These are phyloP conservation scores for Adiantum capillusveneris DNA, from an alignment of 75 land plant genomes.

Conservation along the genomic window DNA sequence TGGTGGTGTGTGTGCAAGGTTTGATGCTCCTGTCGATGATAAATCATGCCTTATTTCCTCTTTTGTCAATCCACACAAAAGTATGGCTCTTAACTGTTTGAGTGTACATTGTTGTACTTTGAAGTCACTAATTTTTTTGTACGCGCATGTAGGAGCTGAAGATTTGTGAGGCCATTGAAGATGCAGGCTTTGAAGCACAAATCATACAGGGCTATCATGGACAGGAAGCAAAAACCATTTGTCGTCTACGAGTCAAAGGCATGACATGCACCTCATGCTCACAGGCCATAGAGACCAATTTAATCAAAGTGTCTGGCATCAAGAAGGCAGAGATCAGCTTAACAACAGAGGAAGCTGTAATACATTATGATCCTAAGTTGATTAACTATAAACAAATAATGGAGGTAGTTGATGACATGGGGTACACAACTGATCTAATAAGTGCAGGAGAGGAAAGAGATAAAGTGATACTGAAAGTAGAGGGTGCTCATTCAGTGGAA, in stretches of 20 bases:
- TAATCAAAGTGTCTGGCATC: slow-evolving; percentile 58
- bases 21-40: no score
- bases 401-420: slow-evolving; percentile 55
- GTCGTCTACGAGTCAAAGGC: slow-evolving; percentile 77
- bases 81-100: no score
- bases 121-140: slow-evolving; percentile 4
- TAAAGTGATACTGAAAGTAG: slow-evolving; percentile 57
- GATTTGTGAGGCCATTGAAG: slow-evolving; percentile 71
- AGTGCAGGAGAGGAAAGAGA: slow-evolving; percentile 61
- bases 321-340: slow-evolving; percentile 80
- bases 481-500: slow-evolving; percentile 42
- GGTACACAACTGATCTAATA: slow-evolving; percentile 76
- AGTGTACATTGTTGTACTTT: no score
- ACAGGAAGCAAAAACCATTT: slow-evolving; percentile 37
- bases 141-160: slow-evolving; percentile 35
- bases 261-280: slow-evolving; percentile 95
- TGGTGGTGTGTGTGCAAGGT: no score
- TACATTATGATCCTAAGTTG: slow-evolving; percentile 61
- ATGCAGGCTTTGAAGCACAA: slow-evolving; percentile 52
- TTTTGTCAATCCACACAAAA: no score
- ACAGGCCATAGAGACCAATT: slow-evolving; percentile 56
- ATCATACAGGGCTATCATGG: slow-evolving; percentile 39
- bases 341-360: slow-evolving; percentile 79
- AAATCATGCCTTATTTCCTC: no score
- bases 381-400: slow-evolving; percentile 36